These are phyloP conservation scores for Orbilia quercus DNA, from an alignment of 2,329 filamentous ascomycete species.

Conservation along the genomic window DNA sequence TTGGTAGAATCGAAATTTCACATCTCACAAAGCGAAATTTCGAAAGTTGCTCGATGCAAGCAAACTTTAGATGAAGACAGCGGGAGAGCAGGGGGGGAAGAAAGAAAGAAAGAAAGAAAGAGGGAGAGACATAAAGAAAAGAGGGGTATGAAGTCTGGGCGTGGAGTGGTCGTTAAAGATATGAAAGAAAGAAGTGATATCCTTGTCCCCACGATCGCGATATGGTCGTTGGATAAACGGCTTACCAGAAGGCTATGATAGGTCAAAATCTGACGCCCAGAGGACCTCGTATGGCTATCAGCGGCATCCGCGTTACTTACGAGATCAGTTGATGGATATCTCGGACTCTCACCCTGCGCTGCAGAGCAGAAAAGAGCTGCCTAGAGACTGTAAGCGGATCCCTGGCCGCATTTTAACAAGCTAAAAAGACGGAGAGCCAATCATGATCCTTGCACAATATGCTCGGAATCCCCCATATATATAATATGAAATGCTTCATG, in stretches of 20 bases:
- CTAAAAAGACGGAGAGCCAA: conserved; percentile 42
- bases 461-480: conserved; percentile 41
- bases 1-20: conserved; percentile 17
- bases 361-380: conserved; percentile 46
- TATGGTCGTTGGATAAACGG: conserved; percentile 37
- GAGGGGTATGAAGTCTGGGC: conserved; percentile 41
- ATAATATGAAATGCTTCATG: conserved; percentile 31
- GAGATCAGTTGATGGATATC: conserved; percentile 43
- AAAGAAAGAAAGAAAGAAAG: no score
- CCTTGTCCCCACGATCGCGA: conserved; percentile 53
- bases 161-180: conserved; percentile 17
- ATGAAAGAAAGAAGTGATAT: conserved; percentile 19
- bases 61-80: conserved; percentile 1
- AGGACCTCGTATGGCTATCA: conserved; percentile 48
- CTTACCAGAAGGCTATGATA: conserved; percentile 39
- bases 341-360: conserved; percentile 5
- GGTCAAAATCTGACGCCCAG: conserved; percentile 21
- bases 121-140: conserved; percentile 13
- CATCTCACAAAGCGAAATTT: conserved; percentile 39
- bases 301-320: conserved; percentile 49
- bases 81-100: no score
- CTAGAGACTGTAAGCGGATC: conserved; percentile 43
- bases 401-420: conserved; percentile 53
- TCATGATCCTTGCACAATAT: conserved; percentile 27
- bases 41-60: conserved; percentile 18